phyloP scores from a whole-genome alignment of 1,139 yeast genomes.

The Arxiozyma bovina region DNA sequence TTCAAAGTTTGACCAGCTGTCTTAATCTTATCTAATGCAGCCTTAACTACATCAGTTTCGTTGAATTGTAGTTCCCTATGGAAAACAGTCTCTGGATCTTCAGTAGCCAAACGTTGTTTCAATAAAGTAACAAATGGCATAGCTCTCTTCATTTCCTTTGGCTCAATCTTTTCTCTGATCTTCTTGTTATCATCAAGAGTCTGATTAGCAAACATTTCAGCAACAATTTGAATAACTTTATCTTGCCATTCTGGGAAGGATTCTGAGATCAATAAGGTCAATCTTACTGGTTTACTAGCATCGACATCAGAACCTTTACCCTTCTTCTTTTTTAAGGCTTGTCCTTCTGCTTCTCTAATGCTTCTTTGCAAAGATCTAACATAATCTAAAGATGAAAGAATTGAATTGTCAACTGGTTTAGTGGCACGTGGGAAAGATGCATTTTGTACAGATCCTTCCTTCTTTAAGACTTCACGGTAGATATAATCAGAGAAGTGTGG shows the following conservation, averaged over 20 bases:
- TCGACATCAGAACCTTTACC: constrained; percentile 73
- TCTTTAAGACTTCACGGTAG: constrained; percentile 70
- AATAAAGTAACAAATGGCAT: constrained; percentile 91
- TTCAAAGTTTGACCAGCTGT: constrained; percentile 56
- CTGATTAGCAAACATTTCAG: constrained; percentile 62
- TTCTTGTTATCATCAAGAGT: constrained; percentile 52
- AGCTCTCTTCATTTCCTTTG: constrained; percentile 84
- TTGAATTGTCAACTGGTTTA: constrained; percentile 52
- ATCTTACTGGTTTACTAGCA: constrained; percentile 57
- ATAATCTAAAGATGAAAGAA: constrained; percentile 64
- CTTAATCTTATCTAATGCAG: constrained; percentile 47
- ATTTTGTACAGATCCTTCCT: constrained; percentile 54
- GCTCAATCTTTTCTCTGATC: constrained; percentile 51
- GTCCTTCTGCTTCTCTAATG: constrained; percentile 88
- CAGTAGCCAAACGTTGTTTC: constrained; percentile 64
- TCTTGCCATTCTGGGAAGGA: constrained; percentile 98
- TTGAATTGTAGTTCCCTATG: constrained; percentile 77
- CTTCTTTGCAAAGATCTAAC: constrained; percentile 70
- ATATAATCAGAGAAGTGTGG: constrained; percentile 93
- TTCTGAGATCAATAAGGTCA: constrained; percentile 64
- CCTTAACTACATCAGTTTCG: constrained; percentile 60
- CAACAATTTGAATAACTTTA: constrained; percentile 71
- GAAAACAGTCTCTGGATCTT: constrained; percentile 68
- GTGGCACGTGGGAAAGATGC: constrained; percentile 71
- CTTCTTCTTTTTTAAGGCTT: constrained; percentile 83